Conservation (phyloP, 192 early-diverging fungal genomes). For the Allomyces macrogynus region DNA sequence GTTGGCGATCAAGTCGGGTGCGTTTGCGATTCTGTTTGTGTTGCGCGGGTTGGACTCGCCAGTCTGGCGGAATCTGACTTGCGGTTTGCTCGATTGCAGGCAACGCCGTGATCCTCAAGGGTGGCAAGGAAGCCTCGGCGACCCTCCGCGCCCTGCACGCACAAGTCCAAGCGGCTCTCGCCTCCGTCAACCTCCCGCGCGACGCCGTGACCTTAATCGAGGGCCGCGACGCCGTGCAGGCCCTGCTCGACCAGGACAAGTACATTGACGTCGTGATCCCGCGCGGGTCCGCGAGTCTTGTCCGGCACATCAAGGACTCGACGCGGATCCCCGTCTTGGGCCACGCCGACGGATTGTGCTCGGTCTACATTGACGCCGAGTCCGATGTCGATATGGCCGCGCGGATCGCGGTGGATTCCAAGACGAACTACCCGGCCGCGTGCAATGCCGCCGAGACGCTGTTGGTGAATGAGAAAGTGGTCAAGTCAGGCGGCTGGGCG, state of each 20-base stretch:
- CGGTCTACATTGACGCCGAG: slow-evolving; percentile 64
- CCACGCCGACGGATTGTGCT: slow-evolving; percentile 95
- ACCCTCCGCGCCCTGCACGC: slow-evolving; percentile 58
- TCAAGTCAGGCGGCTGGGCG: slow-evolving; percentile 19
- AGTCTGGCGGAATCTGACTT: neutral
- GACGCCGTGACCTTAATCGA: slow-evolving; percentile 71
- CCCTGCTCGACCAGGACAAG: slow-evolving; percentile 61
- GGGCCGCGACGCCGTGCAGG: slow-evolving; percentile 71
- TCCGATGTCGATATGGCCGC: slow-evolving; percentile 61
- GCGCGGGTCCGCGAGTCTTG: slow-evolving; percentile 74
- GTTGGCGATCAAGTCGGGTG: slow-evolving; percentile 79
- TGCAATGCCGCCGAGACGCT: slow-evolving; percentile 91
- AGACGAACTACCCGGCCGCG: slow-evolving; percentile 84
- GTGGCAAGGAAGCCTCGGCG: slow-evolving; percentile 73
- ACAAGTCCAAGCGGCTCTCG: slow-evolving; percentile 60
- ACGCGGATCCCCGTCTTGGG: slow-evolving; percentile 98
- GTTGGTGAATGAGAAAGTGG: slow-evolving; percentile 46
- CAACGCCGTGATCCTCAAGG: slow-evolving; percentile 95
- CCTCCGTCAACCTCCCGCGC: slow-evolving; percentile 30
- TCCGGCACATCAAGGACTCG: slow-evolving; percentile 74
- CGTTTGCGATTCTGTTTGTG: neutral
- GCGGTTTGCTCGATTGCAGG: slow-evolving; percentile 7
- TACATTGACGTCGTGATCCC: slow-evolving; percentile 96
- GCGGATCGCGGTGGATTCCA: slow-evolving; percentile 72
- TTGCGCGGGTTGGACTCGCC: neutral